Base-by-base conservation (phyloP, 192 early-diverging fungal species). In the Umbelopsis sp. region DNA sequence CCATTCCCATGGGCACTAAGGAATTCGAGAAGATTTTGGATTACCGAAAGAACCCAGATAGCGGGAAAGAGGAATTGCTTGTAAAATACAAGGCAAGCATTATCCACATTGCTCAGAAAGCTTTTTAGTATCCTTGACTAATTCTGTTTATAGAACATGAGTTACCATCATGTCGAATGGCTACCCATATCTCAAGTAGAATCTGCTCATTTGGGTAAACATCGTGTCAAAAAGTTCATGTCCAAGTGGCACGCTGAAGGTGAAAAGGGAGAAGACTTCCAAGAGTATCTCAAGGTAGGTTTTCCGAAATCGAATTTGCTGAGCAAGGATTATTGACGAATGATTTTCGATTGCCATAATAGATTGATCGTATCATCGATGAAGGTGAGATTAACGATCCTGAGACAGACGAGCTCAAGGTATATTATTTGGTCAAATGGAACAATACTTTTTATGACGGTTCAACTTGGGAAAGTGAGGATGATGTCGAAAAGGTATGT, bases 391-490 rank as follows among this genome's bases (percentile, higher is more conserved):
- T 87, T 20, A 78, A 81, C 1, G 83, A 86, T 27, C 74, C 84
- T 1, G 52, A 68, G 15, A 79, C 67, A 22, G 85, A 85, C 20
- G 83, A 86, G 45, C 49, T 73, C 15, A 80, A 78, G 51, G 75
- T 93, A 30, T 89, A 87, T 70, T 93, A 87, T 66, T 76, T 95
- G 52, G 88, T 90, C 48, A 95, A 93, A 67, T 95, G 93, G 93
- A 82, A 80, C 64, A 80, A 80, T 27, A 85, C 82, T 44, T 82
- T 86, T 11, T 93, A 95, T 78, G 92, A 93, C 52, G 71, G 77
- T 11, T 79, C 81, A 23, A 93, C 93, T 0, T 95, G 93, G 93
- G 93, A 93, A 68, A 64, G 70, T 8, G 74, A 80, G n/a, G 82
- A 84, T 10, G 65, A 81, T 16, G 75, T 91, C 25, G 66, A 75